Base-by-base conservation (phyloP, 495 filamentous ascomycete species). In the Xylaria grammica region DNA sequence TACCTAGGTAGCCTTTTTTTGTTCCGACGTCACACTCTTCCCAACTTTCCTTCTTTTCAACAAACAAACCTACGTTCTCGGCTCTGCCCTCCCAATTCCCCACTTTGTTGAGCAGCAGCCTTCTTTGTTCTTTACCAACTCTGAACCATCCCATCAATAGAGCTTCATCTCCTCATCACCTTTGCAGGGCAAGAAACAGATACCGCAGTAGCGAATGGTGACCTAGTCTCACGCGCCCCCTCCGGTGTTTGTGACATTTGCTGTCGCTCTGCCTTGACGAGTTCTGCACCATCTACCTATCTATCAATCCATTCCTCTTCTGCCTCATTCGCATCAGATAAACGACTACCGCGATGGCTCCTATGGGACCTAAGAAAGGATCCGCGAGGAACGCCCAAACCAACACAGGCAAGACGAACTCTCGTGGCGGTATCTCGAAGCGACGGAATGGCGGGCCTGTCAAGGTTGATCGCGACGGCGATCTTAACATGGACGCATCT, bases 381-480 rank as follows among this genome's bases (percentile, higher is more conserved):
- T 55, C 69, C 22, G 59, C 34, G 59, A 75, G 76, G 24, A 67
- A 68, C 38, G 30, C 51, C 49, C 65, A 68, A 62, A 48, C 51
- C 6, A 50, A 40, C 15, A 32, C 62, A 24, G 34, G 60, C 27
- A 71, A 71, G 52, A 24, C 64, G 46, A 65, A 53, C 53, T 32
- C 68, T 10, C 80, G 88, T 65, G 90, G 89, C 51, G 90, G 91
- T 34, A 91, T 94, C 61, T 83, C 86, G 57, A 96, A 95, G 81
- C 86, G 86, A 57, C 82, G 76, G 20, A 63, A 78, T 54, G 77
- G 61, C 38, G 63, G 74, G 65, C 63, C 77, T 15, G 74, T 76
- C 6, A 83, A 85, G 52, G 80, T 85, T 60, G 92, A 96, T 72
- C 85, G 85, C 67, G 92, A 96, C 82, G 92, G 92, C 15, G 92